A percentile compares a stretch with the other conserved stretches of the same genome.
Conservation (phyloP, 805 yeast genomes). For the Candida ipomoeae region DNA sequence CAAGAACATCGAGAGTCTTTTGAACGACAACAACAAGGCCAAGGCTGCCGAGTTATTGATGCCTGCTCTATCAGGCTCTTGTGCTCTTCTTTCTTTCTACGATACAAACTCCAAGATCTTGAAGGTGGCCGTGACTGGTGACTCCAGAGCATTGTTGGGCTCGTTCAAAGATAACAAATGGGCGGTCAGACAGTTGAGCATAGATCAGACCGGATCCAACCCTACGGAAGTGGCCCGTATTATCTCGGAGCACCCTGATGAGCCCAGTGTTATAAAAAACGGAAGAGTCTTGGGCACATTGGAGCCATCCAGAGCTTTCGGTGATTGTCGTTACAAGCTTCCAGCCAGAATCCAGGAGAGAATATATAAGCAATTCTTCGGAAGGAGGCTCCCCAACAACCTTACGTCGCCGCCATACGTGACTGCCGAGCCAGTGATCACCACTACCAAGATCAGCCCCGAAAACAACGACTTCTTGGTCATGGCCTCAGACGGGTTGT, state of each 20-base stretch:
- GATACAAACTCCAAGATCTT: conserved; percentile 69
- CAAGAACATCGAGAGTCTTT: conserved; percentile 63
- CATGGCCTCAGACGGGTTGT: conserved; percentile 91
- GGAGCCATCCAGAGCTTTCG: conserved; percentile 96
- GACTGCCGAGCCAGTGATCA: conserved; percentile 91
- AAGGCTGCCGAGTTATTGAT: conserved; percentile 69
- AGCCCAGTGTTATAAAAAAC: conserved; percentile 72
- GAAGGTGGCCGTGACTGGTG: conserved; percentile 94
- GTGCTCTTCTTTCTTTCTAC: conserved; percentile 84
- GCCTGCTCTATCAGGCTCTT: conserved; percentile 95
- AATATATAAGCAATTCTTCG: conserved; percentile 73
- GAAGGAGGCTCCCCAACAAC: conserved; percentile 68
- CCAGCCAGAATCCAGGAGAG: conserved; percentile 70
- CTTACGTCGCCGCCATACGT: conserved; percentile 93
- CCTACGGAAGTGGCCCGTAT: conserved; percentile 81
- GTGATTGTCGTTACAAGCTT: conserved; percentile 92
- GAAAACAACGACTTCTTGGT: conserved; percentile 79
- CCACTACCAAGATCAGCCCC: conserved; percentile 72
- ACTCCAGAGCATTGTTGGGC: conserved; percentile 88
- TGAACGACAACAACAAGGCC: conserved; percentile 64
- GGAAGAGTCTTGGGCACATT: conserved; percentile 91
- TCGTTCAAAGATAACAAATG: conserved; percentile 66
- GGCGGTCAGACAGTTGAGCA: conserved; percentile 82
- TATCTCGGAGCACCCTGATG: conserved; percentile 85
- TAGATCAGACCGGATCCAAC: conserved; percentile 94